Evolutionary conservation across 1,284 basidiomycete genomes (phyloP).

Genomic region (Cutaneotrichosporon sp.): DNA sequence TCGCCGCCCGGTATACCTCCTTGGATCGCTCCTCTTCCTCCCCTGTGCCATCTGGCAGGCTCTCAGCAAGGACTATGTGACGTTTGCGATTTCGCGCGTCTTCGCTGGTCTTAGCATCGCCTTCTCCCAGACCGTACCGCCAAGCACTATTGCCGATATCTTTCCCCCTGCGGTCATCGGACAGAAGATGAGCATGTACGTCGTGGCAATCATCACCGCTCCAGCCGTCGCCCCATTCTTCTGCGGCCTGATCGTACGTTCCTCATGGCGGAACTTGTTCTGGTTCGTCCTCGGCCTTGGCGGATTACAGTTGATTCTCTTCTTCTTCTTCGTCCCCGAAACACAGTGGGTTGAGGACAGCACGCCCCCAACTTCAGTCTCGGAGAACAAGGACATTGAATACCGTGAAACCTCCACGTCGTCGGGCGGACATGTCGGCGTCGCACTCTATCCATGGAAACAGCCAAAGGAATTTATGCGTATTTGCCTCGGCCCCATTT

Average conservation of each 20-base stretch:
- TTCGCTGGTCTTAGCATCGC: conserved; percentile 33
- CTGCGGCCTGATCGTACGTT: conserved; percentile 41
- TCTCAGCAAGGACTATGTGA: conserved; percentile 30
- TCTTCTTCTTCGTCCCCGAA: conserved; percentile 47
- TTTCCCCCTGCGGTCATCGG: conserved; percentile 42
- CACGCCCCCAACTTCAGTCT: background rate
- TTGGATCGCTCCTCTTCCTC: conserved; percentile 47
- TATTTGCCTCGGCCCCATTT: conserved; percentile 32
- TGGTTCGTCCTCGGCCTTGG: conserved; percentile 46
- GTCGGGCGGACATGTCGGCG: conserved; percentile 1
- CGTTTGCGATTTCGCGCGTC: conserved; percentile 31
- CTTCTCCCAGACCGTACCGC: conserved; percentile 39
- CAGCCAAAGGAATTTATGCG: conserved; percentile 4
- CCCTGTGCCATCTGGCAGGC: conserved; percentile 49
- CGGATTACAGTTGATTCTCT: conserved; percentile 18
- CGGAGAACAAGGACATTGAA: background rate
- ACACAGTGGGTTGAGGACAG: conserved; percentile 37
- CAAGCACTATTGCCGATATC: conserved; percentile 39
- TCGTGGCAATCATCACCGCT: conserved; percentile 36
- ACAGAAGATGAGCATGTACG: conserved; percentile 45
- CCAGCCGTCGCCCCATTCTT: conserved; percentile 49
- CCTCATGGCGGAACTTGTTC: conserved; percentile 41
- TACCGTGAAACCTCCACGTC: background rate
- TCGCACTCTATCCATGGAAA: conserved; percentile 7
- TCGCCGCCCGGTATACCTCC: conserved; percentile 46